phyloP scores from a whole-genome alignment of 192 early-diverging fungal genomes.

The Linnemannia zychae region DNA sequence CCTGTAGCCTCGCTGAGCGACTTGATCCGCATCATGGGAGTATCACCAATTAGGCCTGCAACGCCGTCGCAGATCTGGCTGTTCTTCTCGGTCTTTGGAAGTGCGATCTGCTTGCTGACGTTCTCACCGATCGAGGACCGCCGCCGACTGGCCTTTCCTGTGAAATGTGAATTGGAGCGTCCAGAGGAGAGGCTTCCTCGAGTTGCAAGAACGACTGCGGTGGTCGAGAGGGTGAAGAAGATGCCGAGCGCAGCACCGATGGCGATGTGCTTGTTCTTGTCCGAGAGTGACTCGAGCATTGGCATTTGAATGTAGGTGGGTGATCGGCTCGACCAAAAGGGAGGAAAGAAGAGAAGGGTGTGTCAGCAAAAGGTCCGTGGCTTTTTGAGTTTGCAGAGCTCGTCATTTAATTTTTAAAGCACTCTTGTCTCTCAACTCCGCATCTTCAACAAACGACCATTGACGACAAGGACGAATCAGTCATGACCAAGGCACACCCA shows the following conservation, averaged over 20 bases:
- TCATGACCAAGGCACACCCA: neutral
- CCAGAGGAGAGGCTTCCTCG: neutral
- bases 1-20: constrained; percentile 92
- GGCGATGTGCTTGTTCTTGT: constrained; percentile 54
- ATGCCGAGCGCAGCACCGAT: constrained; percentile 52
- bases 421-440: neutral
- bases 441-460: neutral
- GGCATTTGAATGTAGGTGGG: neutral
- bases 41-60: constrained; percentile 90
- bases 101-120: constrained; percentile 23
- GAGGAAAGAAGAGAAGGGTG: neutral
- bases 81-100: constrained; percentile 14
- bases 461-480: neutral
- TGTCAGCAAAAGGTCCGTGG: neutral
- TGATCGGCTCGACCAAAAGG: neutral
- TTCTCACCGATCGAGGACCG: constrained; percentile 35
- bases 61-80: constrained; percentile 70
- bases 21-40: constrained; percentile 89
- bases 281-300: constrained; percentile 50
- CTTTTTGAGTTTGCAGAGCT: neutral
- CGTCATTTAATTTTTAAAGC: neutral
- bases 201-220: constrained; percentile 44
- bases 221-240: constrained; percentile 56
- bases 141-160: constrained; percentile 15
- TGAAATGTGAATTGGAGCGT: neutral